Base-by-base conservation (phyloP, 768 basidiomycete species). In the Pholiota conissans region DNA sequence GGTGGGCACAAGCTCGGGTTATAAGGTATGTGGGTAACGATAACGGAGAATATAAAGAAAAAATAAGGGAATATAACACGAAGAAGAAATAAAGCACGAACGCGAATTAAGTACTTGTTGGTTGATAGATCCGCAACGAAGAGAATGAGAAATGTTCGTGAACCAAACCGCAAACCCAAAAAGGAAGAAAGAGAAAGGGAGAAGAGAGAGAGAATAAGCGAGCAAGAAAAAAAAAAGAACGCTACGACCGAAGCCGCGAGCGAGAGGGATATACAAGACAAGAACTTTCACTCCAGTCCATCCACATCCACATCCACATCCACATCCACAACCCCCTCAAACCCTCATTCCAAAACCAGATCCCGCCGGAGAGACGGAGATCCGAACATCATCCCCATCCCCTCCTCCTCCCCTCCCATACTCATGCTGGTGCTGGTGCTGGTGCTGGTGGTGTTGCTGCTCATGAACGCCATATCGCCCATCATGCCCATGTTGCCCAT, bases 261-360 rank as follows among this genome's bases (percentile, higher is more conserved):
- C 18, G 32, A 9, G 22, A 24, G n/a, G 37, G 37, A 39, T 39
- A 39, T 39, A 39, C 37, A 39, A 39, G 37, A 39, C 20, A 39
- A 6, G 16, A n/a, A 18, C 37, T 16, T n/a, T 16, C 35, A 37
- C 35, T n/a, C 16, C n/a, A 39, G 37, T 39, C n/a, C 37, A 18
- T 18, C 2, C 16, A 18, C 42, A 22, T 8, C 11, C 20, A 22
- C 16, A 22, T 3, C 13, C 30, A 3, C 28, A 22, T 14, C 28
- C 47, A 34, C 7, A 11, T 3, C 3, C n/a, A 1, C 16, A 8
- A 40, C 3, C 39, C n/a, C 46, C 49, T 52, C 50, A 56, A 5
- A 48, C 79, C 61, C 76, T 80, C 79, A 81, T 77, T 76, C 79
- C 79, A 74, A 78, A 66, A 63, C 74, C 71, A 76, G 76, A 65